Base-by-base conservation (phyloP, 2,329 filamentous ascomycete species). In the Neofusicoccum sp. region DNA sequence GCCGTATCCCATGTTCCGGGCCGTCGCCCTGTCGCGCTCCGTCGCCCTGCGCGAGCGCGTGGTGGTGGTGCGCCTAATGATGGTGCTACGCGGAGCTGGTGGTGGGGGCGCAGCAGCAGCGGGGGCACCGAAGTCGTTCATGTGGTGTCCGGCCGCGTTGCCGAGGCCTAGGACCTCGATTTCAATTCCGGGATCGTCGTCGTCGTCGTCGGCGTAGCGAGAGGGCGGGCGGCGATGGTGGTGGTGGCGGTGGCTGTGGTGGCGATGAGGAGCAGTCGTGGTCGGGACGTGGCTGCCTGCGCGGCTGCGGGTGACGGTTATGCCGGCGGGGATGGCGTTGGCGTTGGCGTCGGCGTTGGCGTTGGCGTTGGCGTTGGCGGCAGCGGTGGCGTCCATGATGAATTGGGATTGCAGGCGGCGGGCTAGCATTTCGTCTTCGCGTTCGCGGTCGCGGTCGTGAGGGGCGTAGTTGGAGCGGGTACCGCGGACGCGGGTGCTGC, bases 101-200 rank as follows among this genome's bases (percentile, higher is more conserved):
- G 73, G 70, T 39, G 71, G 34, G 14, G 12, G 37, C 47, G 47
- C 29, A 7, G 54, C 70, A 70, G 22, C 70, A 69, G 14, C 80
- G 70, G 64, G 86, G 88, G 39, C 29, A 14, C 56, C 66, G 63
- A 76, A 77, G 4, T 89, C 85, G 64, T 87, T 87, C 81, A 87
- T 82, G 69, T 87, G 85, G 68, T 89, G 85, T 12, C 78, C 80
- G 1, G 80, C 78, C 11, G 81, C 77, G 64, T 87, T 87, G 28
- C 82, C 82, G 7, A 84, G 66, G 29, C 77, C 80, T 28, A 83
- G 83, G 14, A 83, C 73, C 2, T 79, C 80, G 31, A 79, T 74
- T 50, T 78, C 78, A 34, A 64, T 43, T 29, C 56, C 56, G 29
- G 59, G 48, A n/a, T n/a, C n/a, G n/a, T n/a, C n/a, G n/a, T n/a